These are phyloP conservation scores for Erythrobasidium yunnanense DNA, from an alignment of 768 basidiomycete genomes.

Conservation along the genomic window DNA sequence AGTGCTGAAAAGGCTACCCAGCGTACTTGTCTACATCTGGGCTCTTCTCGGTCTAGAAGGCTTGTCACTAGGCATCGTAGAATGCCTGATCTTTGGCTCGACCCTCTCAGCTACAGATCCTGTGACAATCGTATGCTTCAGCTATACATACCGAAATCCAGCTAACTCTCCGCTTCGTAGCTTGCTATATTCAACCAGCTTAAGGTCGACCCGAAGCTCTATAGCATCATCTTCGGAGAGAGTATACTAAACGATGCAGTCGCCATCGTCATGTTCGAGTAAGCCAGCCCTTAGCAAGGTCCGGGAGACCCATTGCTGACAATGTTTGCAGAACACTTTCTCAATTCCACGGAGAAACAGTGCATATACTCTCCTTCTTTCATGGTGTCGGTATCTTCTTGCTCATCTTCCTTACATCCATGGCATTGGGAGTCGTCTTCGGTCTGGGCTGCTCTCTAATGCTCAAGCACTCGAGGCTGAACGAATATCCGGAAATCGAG, in stretches of 20 bases:
- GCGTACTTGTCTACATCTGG: slow-evolving; percentile 86
- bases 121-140: slow-evolving; percentile 59
- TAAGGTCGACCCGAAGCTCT: slow-evolving; percentile 96
- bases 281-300: slow-evolving; percentile 44
- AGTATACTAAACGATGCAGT: slow-evolving; percentile 95
- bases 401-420: slow-evolving; percentile 84
- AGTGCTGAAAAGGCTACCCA: slow-evolving; percentile 39
- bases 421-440: slow-evolving; percentile 83
- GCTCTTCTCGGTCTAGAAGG: slow-evolving; percentile 85
- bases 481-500: slow-evolving; percentile 74
- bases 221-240: slow-evolving; percentile 94
- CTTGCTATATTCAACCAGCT: slow-evolving; percentile 95
- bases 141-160: no score
- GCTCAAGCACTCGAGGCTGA: slow-evolving; percentile 66
- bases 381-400: slow-evolving; percentile 97
- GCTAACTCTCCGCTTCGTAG: no score
- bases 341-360: slow-evolving; percentile 76
- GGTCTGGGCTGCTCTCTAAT: slow-evolving; percentile 82
- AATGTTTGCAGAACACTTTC: slow-evolving; percentile 62
- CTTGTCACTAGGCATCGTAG: slow-evolving; percentile 69
- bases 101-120: slow-evolving; percentile 96
- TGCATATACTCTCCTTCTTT: slow-evolving; percentile 77
- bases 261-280: slow-evolving; percentile 99
- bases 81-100: slow-evolving; percentile 92
- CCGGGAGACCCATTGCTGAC: background rate